phyloP scores from a whole-genome alignment of 2,329 filamentous ascomycete species.

The Xylaria sp. region DNA sequence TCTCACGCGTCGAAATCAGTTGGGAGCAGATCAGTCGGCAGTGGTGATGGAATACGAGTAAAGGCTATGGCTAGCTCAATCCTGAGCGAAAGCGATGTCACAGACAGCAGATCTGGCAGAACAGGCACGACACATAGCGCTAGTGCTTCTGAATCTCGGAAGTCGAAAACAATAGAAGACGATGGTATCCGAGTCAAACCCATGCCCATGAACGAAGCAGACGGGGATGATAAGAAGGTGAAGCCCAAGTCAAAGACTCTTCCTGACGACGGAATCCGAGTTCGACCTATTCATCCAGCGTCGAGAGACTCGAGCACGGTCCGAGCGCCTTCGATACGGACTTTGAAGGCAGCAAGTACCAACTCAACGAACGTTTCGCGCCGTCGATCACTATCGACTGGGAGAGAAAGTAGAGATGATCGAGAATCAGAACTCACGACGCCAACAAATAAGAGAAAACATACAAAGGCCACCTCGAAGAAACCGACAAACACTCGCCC shows the following conservation, averaged over 20 bases:
- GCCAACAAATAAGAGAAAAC: slow-evolving; percentile 51
- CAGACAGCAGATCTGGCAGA: slow-evolving; percentile 39
- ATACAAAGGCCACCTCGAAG: slow-evolving; percentile 42
- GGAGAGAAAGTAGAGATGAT: slow-evolving; percentile 51
- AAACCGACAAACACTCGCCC: slow-evolving; percentile 40
- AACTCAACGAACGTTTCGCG: slow-evolving; percentile 38
- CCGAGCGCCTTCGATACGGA: slow-evolving; percentile 44
- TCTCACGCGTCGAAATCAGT: slow-evolving; percentile 52
- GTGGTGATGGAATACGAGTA: slow-evolving; percentile 55
- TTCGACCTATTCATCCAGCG: slow-evolving; percentile 41
- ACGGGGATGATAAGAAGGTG: slow-evolving; percentile 41
- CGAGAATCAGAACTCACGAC: slow-evolving; percentile 50
- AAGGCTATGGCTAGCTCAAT: slow-evolving; percentile 41
- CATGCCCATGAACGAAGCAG: slow-evolving; percentile 32
- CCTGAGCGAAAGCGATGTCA: slow-evolving; percentile 38
- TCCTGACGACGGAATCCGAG: slow-evolving; percentile 52
- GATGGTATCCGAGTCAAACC: slow-evolving; percentile 48
- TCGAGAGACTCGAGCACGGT: slow-evolving; percentile 45
- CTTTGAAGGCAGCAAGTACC: slow-evolving; percentile 43
- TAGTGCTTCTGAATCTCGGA: slow-evolving; percentile 36
- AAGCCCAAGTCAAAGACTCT: slow-evolving; percentile 38
- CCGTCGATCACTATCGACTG: slow-evolving; percentile 44
- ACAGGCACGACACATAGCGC: slow-evolving; percentile 40
- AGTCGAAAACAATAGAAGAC: slow-evolving; percentile 41
- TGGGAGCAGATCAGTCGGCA: slow-evolving; percentile 50